phyloP scores from a whole-genome alignment of 2,329 filamentous ascomycete species.

The Fusarium udum region DNA sequence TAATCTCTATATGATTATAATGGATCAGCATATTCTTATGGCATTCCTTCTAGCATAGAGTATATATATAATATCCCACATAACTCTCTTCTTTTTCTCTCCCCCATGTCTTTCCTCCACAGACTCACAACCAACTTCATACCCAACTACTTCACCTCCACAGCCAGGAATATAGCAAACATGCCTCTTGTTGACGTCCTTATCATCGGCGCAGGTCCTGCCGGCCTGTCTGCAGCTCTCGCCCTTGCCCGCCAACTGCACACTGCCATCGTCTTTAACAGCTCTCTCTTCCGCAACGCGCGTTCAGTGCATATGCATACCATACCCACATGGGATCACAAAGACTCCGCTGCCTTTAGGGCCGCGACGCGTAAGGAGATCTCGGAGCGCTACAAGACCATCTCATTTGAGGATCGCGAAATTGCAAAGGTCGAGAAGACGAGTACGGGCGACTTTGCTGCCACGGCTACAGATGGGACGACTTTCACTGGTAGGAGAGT shows the following conservation, averaged over 20 bases:
- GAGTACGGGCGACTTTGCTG: background rate
- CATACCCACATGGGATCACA: background rate
- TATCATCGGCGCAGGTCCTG: background rate
- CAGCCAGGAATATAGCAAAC: accelerated
- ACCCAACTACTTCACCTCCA: background rate
- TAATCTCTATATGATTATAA: too few species aligned
- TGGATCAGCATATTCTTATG: accelerated
- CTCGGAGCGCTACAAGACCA: background rate
- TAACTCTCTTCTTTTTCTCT: background rate
- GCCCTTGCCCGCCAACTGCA: background rate
- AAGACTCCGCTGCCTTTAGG: background rate
- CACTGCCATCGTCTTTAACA: background rate
- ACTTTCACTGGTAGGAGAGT: background rate
- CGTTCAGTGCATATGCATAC: background rate
- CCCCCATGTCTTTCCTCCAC: accelerated
- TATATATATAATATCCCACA: background rate
- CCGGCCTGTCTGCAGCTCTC: background rate
- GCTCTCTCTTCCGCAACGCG: background rate
- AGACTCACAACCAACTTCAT: background rate
- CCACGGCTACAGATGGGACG: background rate
- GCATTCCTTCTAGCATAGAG: background rate
- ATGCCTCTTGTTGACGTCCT: background rate
- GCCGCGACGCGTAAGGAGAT: background rate
- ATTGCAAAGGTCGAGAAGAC: background rate
- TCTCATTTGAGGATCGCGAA: background rate